Base-by-base conservation (phyloP, 495 filamentous ascomycete genomes). In the Hypoxylon crocopeplum region DNA sequence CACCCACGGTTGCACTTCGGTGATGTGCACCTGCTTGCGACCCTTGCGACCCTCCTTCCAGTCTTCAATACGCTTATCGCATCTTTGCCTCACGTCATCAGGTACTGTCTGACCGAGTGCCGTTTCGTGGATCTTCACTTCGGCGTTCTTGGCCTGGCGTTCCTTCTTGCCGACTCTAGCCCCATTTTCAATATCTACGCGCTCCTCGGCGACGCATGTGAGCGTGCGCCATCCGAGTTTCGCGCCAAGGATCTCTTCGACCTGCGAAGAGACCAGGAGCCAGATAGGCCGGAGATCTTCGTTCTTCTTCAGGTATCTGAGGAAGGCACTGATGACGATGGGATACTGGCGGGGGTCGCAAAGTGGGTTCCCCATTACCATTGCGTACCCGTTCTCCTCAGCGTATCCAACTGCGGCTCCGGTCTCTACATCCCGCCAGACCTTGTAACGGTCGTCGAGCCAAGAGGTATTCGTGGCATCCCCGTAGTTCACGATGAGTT, bases 381-480 rank as follows among this genome's bases (percentile, higher is more conserved):
- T 86, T 7, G 83, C 89, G 61, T 86, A 90, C 59, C 80, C 85
- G 70, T 84, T 82, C 62, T 86, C 84, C 17, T 86, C 83, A 1
- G 92, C 87, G 56, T 87, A 96, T 12, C 89, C 85, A 33, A 93
- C 79, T 0, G 91, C 91, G 5, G 91, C 91, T 37, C 91, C 91
- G 0, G 90, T 93, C 4, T 72, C 69, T 34, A 80, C 75, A 61
- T 94, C 88, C 4, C 91, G 88, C 88, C 88, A 96, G 57, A 94
- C 85, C 66, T 87, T 83, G 68, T 88, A 93, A 11, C 89, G 84
- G 5, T 89, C 86, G 69, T 96, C 91, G 15, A 89, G 82, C 88
- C 89, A 96, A 1, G 90, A 90, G 0, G 90, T 96, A 57, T 93
- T 91, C 11, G 90, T 89, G 12, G 91, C 89, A 69, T 94, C 91